A percentile compares a stretch with the other conserved stretches of the same genome.
These are phyloP conservation scores for Zygotorulaspora mrakii DNA, from an alignment of 1,139 yeast genomes.

Conservation along the genomic window DNA sequence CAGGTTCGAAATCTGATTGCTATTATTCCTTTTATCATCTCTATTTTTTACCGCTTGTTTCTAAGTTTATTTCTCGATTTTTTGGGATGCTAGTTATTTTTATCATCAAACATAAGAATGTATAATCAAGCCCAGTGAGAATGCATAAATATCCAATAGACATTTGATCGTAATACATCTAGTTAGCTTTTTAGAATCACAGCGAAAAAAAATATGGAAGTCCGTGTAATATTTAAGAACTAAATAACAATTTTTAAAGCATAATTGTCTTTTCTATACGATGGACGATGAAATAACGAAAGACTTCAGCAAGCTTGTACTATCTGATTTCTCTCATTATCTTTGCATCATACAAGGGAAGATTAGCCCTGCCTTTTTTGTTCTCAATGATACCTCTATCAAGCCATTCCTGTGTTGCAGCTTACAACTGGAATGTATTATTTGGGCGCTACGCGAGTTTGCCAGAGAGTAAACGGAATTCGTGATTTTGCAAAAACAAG, in stretches of 20 bases:
- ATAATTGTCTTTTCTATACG: too few species aligned
- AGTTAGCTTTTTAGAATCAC: not conserved
- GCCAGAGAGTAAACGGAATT: too few species aligned
- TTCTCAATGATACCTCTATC: too few species aligned
- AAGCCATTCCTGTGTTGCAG: too few species aligned
- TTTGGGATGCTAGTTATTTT: not conserved
- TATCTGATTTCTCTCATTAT: not conserved
- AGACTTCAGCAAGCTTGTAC: too few species aligned
- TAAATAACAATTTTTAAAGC: too few species aligned
- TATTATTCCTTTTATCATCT: slow-evolving; percentile 2
- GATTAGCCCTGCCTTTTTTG: too few species aligned
- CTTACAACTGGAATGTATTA: too few species aligned
- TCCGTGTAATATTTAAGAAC: not conserved
- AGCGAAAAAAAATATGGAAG: not conserved
- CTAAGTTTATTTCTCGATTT: not conserved
- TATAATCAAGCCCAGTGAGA: not conserved
- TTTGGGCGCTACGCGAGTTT: too few species aligned
- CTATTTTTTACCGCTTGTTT: slow-evolving; percentile 1
- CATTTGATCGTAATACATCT: not conserved
- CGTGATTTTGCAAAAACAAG: too few species aligned
- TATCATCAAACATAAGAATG: not conserved
- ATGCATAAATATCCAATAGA: not conserved
- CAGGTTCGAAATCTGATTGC: slow-evolving; percentile 65
- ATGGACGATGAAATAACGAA: too few species aligned
- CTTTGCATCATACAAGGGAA: too few species aligned